Conservation (phyloP, 208 protist species). For the Wallacemonas rigidus region DNA sequence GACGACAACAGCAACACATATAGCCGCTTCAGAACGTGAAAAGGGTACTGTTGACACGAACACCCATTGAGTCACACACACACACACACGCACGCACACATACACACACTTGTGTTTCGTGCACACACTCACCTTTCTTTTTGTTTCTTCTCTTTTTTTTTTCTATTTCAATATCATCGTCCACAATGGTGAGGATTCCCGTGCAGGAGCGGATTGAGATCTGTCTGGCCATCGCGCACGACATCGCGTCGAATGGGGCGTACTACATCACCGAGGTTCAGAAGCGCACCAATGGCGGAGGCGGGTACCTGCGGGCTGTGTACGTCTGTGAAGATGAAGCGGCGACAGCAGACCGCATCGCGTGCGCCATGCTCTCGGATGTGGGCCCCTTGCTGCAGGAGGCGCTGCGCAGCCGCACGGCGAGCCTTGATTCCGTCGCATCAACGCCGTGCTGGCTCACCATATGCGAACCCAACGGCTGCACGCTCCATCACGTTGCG, state of each 20-base stretch:
- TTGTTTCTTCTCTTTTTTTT: constrained; percentile 5
- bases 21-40: background rate
- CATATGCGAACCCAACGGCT: constrained; percentile 36
- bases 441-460: constrained; percentile 48
- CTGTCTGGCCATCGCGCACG: constrained; percentile 21
- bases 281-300: background rate
- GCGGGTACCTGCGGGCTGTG: constrained; percentile 37
- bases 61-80: background rate
- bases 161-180: constrained; percentile 2
- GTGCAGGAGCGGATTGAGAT: constrained; percentile 17
- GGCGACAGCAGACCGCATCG: constrained; percentile 30
- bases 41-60: background rate
- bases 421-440: constrained; percentile 1
- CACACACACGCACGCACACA: constrained; percentile 7
- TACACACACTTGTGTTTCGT: background rate
- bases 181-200: constrained; percentile 13
- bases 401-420: constrained; percentile 18
- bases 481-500: constrained; percentile 43
- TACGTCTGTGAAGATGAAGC: constrained; percentile 21
- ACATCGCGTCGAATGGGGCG: constrained; percentile 22
- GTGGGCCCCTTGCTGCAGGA: constrained; percentile 34
- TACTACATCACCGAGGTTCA: constrained; percentile 23
- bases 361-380: constrained; percentile 22
- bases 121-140: background rate
- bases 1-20: background rate